A percentile compares a stretch with the other conserved stretches of the same genome.
phyloP scores from a whole-genome alignment of 1,139 yeast genomes.

The Pneumocystis wakefieldiae region DNA sequence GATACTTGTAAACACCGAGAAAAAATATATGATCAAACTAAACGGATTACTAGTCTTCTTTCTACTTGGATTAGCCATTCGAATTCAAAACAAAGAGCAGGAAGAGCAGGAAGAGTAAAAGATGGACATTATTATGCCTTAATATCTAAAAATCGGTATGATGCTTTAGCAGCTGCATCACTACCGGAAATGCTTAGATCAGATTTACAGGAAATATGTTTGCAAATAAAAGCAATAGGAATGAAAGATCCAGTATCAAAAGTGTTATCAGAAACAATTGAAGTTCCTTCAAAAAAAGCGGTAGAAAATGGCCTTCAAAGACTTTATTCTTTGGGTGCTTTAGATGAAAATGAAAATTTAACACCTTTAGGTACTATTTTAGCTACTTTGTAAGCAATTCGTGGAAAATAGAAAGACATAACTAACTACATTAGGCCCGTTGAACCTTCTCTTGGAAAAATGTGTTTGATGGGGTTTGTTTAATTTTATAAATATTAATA shows the following conservation, averaged over 20 bases:
- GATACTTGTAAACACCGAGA: constrained; percentile 63
- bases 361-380: constrained; percentile 42
- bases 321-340: constrained; percentile 51
- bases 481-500: neutral
- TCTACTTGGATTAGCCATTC: constrained; percentile 69
- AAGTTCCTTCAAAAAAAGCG: constrained; percentile 45
- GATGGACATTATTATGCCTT: constrained; percentile 57
- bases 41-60: constrained; percentile 46
- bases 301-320: constrained; percentile 41
- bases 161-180: constrained; percentile 43
- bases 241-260: constrained; percentile 39
- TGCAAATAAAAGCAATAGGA: constrained; percentile 71
- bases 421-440: constrained; percentile 55
- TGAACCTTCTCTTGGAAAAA: constrained; percentile 59
- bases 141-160: constrained; percentile 38
- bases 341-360: constrained; percentile 27
- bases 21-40: constrained; percentile 42
- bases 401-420: constrained; percentile 16
- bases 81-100: constrained; percentile 64
- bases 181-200: constrained; percentile 67
- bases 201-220: constrained; percentile 52
- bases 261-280: constrained; percentile 51
- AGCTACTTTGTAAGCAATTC: constrained; percentile 11
- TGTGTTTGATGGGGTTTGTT: constrained; percentile 31
- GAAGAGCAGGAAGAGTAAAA: constrained; percentile 77